A percentile compares a stretch with the other conserved stretches of the same genome.
Evolutionary conservation across 1,139 yeast species (phyloP).

Genomic region (Scheffersomyces segobiensis): DNA sequence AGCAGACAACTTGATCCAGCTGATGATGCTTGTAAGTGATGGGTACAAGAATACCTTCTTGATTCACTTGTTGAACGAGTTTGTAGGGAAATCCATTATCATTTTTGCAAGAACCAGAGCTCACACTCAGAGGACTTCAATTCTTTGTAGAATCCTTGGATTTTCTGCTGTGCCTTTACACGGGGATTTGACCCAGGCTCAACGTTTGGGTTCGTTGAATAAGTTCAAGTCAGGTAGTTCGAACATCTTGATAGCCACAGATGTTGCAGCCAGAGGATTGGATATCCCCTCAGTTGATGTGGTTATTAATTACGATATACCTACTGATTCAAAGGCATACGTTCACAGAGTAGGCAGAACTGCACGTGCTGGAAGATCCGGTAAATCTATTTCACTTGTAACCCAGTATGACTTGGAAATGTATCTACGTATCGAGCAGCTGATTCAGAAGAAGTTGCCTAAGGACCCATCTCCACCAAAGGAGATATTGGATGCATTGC

Average conservation of each 20-base stretch:
- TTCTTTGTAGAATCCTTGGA: constrained; percentile 77
- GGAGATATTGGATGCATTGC: constrained; percentile 74
- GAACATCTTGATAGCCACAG: constrained; percentile 88
- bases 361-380: constrained; percentile 96
- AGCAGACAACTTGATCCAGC: constrained; percentile 87
- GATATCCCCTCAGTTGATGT: constrained; percentile 95
- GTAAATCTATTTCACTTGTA: constrained; percentile 86
- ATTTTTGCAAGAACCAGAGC: constrained; percentile 95
- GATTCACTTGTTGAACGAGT: constrained; percentile 79
- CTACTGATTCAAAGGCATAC: constrained; percentile 97
- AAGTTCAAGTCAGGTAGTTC: constrained; percentile 86
- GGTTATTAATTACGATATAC: constrained; percentile 91
- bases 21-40: constrained; percentile 88
- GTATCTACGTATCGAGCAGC: constrained; percentile 85
- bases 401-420: constrained; percentile 94
- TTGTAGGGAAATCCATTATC: constrained; percentile 82
- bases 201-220: constrained; percentile 89
- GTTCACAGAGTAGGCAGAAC: constrained; percentile 98
- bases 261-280: constrained; percentile 96
- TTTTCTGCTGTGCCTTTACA: constrained; percentile 91
- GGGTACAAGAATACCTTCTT: constrained; percentile 89
- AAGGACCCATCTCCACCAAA: constrained; percentile 77
- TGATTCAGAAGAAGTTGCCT: constrained; percentile 75
- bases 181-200: constrained; percentile 91
- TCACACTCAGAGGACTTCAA: constrained; percentile 88